Evolutionary conservation across 129 eudicot species (phyloP), one percentile per base, ranked within the genome.

Genomic region (Silybum marianum): DNA sequence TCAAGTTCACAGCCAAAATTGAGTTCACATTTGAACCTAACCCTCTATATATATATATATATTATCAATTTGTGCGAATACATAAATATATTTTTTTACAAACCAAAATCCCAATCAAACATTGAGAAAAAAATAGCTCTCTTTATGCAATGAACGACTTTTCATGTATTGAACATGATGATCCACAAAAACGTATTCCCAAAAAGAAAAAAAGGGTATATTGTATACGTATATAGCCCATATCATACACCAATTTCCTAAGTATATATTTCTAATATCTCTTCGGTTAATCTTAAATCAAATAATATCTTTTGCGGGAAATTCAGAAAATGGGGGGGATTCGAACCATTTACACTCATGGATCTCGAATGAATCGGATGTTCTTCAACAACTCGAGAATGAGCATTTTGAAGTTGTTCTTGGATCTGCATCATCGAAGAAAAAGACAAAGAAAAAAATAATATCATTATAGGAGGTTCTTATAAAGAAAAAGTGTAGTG

Each of bases 361-460:
- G 23, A 58, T 77, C 32, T 38, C n/a, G 28, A 40, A 72, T 72
- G 25, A 19, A 24, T 72, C 30, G 40, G 39, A 22, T 10, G 21
- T 83, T 77, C 65, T 69, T 73, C 62, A 77, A 18, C 81, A 84
- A 22, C 81, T 82, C 14, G 73, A 77, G 39, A 77, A 5, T 1
- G 86, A 90, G 75, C 86, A 84, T 66, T 81, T 86, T 34, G 84
- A 14, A 76, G 87, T 76, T 73, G 88, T 81, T 72, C 78, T 48
- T 30, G 81, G 83, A 69, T 68, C 91, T 85, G 85, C 85, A 58
- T 58, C 9, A 82, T 54, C 32, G n/a, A 38, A 9, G 26, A 34
- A 5, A 76, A 72, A 3, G 63, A 26, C 16, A 32, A 32, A 32
- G 5, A 32, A 32, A 32, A 32, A 32, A 32, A 26, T n/a, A 32